Base-by-base conservation (phyloP, 2,329 filamentous ascomycete genomes). In the Colletotrichum navitas region DNA sequence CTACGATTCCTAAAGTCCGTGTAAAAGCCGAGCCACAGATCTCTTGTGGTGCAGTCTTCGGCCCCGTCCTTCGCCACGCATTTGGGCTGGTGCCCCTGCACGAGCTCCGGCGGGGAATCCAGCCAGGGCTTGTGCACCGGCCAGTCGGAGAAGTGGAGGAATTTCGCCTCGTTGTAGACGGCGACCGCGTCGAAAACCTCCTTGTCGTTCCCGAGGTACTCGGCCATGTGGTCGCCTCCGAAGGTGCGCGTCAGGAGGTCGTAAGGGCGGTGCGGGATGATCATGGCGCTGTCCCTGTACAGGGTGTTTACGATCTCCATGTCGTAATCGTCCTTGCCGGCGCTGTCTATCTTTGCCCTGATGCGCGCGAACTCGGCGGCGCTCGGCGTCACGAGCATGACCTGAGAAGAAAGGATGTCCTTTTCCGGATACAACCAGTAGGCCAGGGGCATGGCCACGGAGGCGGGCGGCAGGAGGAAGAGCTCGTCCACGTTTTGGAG, bases 271-370 rank as follows among this genome's bases (percentile, higher is more conserved):
- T 93, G 90, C 0, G 90, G 90, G 1, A 93, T 81, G 34, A 92
- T 85, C 77, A 91, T 79, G 8, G 89, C 89, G 54, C 80, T 86
- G 66, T 88, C 83, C 3, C 81, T 83, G 76, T 90, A 92, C 26
- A 90, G 85, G 14, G 86, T 80, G 76, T 93, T 92, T 62, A 92
- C 80, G 3, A 93, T 82, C 76, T 92, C 90, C 90, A 92, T 92
- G 76, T 93, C 91, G 75, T 88, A 91, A 47, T 87, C 77, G 60
- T 74, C 68, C 5, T 51, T n/a, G 3, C 71, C 67, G n/a, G 73
- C 75, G 7, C 68, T 51, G 41, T 77, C 73, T 49, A 81, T 76
- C 12, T 70, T 73, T 34, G 62, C 64, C 51, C 74, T 72, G 60
- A 83, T 74, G 56, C 80, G 78, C 34, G 72, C 66, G 71, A 88